phyloP scores from a whole-genome alignment of 73 alveolate species.

The Uronychia binucleata region DNA sequence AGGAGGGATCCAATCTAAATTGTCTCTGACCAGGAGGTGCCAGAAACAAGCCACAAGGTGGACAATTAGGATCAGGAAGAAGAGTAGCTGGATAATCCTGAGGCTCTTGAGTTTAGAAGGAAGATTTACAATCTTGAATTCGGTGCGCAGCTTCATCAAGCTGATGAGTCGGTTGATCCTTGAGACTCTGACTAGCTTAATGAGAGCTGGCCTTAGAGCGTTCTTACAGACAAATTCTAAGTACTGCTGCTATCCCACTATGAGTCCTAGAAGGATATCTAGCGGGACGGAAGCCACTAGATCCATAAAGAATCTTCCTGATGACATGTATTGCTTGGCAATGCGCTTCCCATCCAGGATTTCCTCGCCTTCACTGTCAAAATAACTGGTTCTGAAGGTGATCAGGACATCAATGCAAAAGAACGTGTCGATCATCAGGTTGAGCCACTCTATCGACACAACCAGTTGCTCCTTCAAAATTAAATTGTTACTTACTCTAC shows the following conservation, averaged over 20 bases:
- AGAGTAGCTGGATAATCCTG: constrained; percentile 43
- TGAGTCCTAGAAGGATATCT: constrained; percentile 20
- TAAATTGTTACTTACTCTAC: no score
- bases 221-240: neutral
- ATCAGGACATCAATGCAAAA: constrained; percentile 30
- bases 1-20: constrained; percentile 65
- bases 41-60: constrained; percentile 71
- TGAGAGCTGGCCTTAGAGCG: neutral
- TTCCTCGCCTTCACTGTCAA: constrained; percentile 56
- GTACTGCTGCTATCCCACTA: neutral
- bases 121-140: constrained; percentile 27
- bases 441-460: constrained; percentile 17
- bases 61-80: constrained; percentile 50
- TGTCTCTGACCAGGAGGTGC: constrained; percentile 41
- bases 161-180: constrained; percentile 53
- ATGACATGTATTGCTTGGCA: constrained; percentile 24
- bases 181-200: constrained; percentile 49
- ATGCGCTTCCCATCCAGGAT: constrained; percentile 26
- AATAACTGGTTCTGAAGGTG: constrained; percentile 22
- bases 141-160: constrained; percentile 32
- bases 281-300: constrained; percentile 63
- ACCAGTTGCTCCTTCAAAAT: neutral
- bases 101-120: neutral
- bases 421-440: constrained; percentile 11
- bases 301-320: constrained; percentile 58